A percentile compares a stretch with the other conserved stretches of the same genome.
Evolutionary conservation across 2,329 filamentous ascomycete species (phyloP).

Genomic region (Exophiala alcalophila): DNA sequence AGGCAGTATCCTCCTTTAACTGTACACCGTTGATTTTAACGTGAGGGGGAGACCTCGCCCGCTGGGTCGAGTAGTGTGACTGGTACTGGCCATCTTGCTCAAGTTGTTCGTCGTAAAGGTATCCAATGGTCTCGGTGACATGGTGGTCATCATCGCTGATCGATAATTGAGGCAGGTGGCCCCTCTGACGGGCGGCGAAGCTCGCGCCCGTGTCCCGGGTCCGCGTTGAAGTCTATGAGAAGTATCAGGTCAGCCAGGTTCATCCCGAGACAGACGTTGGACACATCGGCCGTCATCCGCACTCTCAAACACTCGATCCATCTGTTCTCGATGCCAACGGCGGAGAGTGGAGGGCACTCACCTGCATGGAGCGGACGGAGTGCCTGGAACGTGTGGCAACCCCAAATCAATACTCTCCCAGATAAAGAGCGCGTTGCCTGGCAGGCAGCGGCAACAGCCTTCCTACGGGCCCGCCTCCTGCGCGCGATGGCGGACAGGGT

Average conservation of each 20-base stretch:
- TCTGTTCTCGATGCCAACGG: neutral
- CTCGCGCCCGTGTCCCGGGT: conserved; percentile 42
- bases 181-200: conserved; percentile 51
- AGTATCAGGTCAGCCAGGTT: conserved; percentile 19
- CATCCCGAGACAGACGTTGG: neutral
- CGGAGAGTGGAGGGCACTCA: conserved; percentile 8
- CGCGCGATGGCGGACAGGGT: conserved; percentile 24
- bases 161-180: conserved; percentile 60
- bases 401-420: conserved; percentile 7
- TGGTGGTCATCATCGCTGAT: conserved; percentile 90
- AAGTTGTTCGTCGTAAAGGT: conserved; percentile 74
- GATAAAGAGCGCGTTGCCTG: conserved; percentile 9
- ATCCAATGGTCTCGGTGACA: conserved; percentile 90
- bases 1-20: conserved; percentile 4
- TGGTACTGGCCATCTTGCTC: conserved; percentile 37
- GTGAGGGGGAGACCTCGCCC: conserved; percentile 6
- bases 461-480: conserved; percentile 23
- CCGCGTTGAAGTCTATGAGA: conserved; percentile 41
- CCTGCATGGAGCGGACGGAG: conserved; percentile 28
- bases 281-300: too few relatives aligned
- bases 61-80: conserved; percentile 8
- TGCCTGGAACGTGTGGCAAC: conserved; percentile 13
- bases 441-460: conserved; percentile 11
- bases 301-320: too few relatives aligned
- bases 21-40: conserved; percentile 13